These are phyloP conservation scores for Tulasnella sp. DNA, from an alignment of 768 basidiomycete genomes.

Conservation along the genomic window DNA sequence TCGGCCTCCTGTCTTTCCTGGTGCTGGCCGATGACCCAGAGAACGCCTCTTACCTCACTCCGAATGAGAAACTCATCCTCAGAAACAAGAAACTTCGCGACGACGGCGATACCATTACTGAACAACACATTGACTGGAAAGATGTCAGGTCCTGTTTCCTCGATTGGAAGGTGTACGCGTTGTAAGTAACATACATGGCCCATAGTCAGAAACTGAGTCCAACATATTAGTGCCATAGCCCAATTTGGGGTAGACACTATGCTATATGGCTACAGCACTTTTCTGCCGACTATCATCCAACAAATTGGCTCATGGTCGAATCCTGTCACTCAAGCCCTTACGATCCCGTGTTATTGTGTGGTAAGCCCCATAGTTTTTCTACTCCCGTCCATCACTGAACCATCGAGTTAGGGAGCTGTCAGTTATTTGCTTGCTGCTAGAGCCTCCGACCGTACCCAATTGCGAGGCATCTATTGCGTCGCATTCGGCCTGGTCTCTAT, in stretches of 20 bases:
- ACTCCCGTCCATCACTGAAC: too few species aligned
- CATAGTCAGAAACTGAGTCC: not conserved
- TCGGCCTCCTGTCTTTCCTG: constrained; percentile 8
- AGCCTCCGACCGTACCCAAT: too few species aligned
- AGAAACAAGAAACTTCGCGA: not conserved
- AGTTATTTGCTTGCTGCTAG: too few species aligned
- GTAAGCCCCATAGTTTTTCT: too few species aligned
- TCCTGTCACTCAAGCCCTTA: not conserved
- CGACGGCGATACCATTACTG: constrained; percentile 12
- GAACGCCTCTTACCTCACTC: not conserved
- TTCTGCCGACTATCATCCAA: constrained; percentile 13
- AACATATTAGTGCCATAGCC: not conserved
- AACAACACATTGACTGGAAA: constrained; percentile 15
- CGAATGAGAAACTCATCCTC: not conserved
- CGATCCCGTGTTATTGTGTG: not conserved
- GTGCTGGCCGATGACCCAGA: constrained; percentile 14
- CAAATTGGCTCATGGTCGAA: not conserved
- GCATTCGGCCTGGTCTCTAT: too few species aligned
- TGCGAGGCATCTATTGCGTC: too few species aligned
- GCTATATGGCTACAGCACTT: constrained; percentile 12
- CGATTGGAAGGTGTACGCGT: constrained; percentile 4
- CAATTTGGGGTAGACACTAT: constrained; percentile 16
- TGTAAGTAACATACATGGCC: not conserved
- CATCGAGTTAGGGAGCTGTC: too few species aligned
- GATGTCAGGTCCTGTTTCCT: not conserved